Evolutionary conservation across 306 rosid genomes (phyloP), one percentile per base, ranked within the genome.

Genomic region (Pterocarpus santalinus): DNA sequence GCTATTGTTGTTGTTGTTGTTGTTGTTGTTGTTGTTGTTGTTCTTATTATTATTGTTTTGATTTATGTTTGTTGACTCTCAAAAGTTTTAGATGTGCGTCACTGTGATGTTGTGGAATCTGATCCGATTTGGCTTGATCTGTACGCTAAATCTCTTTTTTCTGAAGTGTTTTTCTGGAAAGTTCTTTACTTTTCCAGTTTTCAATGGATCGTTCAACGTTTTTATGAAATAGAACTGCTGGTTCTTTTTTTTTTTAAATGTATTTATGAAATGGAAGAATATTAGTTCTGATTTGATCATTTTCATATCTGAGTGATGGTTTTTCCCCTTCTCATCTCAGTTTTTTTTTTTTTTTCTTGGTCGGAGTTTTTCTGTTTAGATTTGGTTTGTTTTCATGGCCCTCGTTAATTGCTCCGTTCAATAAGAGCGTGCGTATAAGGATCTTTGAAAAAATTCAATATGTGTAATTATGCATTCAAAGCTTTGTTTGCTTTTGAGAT

Each of bases 71-170:
- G 46, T 28, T 73, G 9, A 58, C 44, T 44, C 5, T 22, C 0
- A 2, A 17, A 46, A 44, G 8, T 44, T 7, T 70, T n/a, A 5
- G 22, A 69, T 46, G 16, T 47, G 36, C 9, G 49, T 43, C 49
- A 6, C 2, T 43, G 49, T 43, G 49, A 5, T 43, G 12, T 51
- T 51, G 15, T 1, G 16, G 17, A 51, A 53, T 46, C 52, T 46
- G 2, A 68, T 68, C 73, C 47, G n/a, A 16, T 55, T 58, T 69
- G 4, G 32, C 51, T 79, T 69, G 30, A 78, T 78, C 33, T 56
- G 28, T 15, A 49, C 53, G 30, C 49, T 6, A 2, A 7, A 5
- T 69, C 35, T n/a, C 30, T 28, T 8, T 14, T 73, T 32, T 32
- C 7, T 38, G 41, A 33, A 33, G 11, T 65, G 36, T 39, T 41